Base-by-base conservation (phyloP, 2,329 filamentous ascomycete species). In the Beauveria varroae region DNA sequence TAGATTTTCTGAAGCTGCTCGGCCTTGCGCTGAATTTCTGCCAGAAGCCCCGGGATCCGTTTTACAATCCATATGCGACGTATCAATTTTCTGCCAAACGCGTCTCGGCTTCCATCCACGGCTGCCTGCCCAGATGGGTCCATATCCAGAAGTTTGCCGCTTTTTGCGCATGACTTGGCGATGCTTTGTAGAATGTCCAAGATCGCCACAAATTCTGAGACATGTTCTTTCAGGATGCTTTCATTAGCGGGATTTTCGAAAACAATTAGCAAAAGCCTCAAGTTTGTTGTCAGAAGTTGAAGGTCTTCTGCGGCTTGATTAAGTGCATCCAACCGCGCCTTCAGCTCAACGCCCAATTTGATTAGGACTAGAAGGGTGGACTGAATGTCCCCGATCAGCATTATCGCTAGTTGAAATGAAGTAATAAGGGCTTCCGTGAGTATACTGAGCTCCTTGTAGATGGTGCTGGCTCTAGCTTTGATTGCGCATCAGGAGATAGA, bases 171-270 rank as follows among this genome's bases (percentile, higher is more conserved):
- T 6, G 57, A 63, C 54, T 57, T 30, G 37, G 63, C 60, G 62
- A 64, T 64, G 52, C 63, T 63, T 58, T 64, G 60, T 24, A 64
- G 47, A 53, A 64, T 44, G 30, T 64, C 63, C 46, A 64, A 52
- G 22, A 64, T 52, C 22, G 57, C 50, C 26, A 64, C 61, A 44
- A 64, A 64, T 46, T 64, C 63, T n/a, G 63, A 57, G 41, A 63
- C 41, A n/a, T 44, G 18, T 43, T 62, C 43, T 30, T 52, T 64
- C 51, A 61, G 49, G 12, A 64, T 47, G 44, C n/a, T 12, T 5
- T 47, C 22, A 47, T 47, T 47, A 2, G 20, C 44, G 9, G 22
- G 44, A 47, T 47, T 47, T 5, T 47, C 44, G 3, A 47, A 47
- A 14, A 47, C 22, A 12, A 12, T 26, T 1, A 47, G 22, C 12